Evolutionary conservation across 306 rosid species (phyloP).

Genomic region (Aeschynomene evenia): DNA sequence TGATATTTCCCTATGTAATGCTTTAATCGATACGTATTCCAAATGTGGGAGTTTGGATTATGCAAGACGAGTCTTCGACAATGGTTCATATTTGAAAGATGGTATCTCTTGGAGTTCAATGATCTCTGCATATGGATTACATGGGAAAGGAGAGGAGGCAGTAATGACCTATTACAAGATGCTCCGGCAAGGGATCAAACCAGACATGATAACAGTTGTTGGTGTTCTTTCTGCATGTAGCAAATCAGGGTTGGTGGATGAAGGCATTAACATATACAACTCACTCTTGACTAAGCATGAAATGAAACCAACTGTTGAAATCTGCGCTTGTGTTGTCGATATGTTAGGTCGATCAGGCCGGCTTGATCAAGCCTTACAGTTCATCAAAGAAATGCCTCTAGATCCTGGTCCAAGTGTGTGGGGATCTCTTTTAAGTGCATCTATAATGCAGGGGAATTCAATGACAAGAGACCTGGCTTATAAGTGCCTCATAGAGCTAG

Average conservation of each 20-base stretch:
- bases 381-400: slow-evolving; percentile 56
- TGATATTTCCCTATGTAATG: slow-evolving; percentile 56
- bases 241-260: slow-evolving; percentile 64
- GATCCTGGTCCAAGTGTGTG: slow-evolving; percentile 72
- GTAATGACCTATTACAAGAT: slow-evolving; percentile 49
- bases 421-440: slow-evolving; percentile 75
- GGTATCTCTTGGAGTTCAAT: slow-evolving; percentile 74
- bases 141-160: slow-evolving; percentile 74
- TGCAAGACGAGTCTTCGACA: slow-evolving; percentile 57
- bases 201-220: slow-evolving; percentile 70
- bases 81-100: slow-evolving; percentile 49
- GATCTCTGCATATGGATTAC: slow-evolving; percentile 77
- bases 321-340: slow-evolving; percentile 77
- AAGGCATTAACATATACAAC: slow-evolving; percentile 65
- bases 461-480: slow-evolving; percentile 62
- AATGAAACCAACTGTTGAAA: slow-evolving; percentile 66
- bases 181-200: slow-evolving; percentile 56
- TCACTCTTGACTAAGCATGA: slow-evolving; percentile 36
- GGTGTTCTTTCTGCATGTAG: slow-evolving; percentile 77
- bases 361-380: slow-evolving; percentile 60
- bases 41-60: slow-evolving; percentile 75
- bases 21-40: slow-evolving; percentile 75
- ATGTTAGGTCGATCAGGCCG: slow-evolving; percentile 66
- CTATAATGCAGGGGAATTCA: slow-evolving; percentile 56
- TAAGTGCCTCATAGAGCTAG: slow-evolving; percentile 54